Evolutionary conservation across 352 stramenopile species (phyloP).

Genomic region (Phytophthora multivora): DNA sequence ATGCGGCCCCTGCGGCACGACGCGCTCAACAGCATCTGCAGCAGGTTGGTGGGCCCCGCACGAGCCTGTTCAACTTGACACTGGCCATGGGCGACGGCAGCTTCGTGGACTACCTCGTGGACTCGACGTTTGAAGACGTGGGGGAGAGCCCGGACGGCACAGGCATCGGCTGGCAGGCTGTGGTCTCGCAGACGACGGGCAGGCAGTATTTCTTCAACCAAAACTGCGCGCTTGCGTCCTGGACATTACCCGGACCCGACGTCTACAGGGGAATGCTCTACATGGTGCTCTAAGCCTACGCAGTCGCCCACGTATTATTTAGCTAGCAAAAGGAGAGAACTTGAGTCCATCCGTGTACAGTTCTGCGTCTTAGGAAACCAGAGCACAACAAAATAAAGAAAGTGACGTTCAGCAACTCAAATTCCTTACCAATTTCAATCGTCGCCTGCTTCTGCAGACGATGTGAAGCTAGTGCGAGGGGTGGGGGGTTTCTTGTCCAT

Average conservation of each 20-base stretch:
- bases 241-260: constrained; percentile 71
- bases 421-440: background rate
- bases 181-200: constrained; percentile 72
- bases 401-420: constrained; percentile 23
- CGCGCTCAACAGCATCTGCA: constrained; percentile 41
- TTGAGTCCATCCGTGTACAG: constrained; percentile 35
- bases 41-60: constrained; percentile 22
- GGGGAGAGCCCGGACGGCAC: constrained; percentile 44
- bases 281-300: constrained; percentile 68
- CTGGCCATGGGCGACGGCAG: constrained; percentile 69
- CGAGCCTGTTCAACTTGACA: constrained; percentile 58
- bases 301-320: constrained; percentile 44
- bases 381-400: constrained; percentile 31
- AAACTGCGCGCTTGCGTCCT: constrained; percentile 73
- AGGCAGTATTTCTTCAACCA: constrained; percentile 89
- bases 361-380: constrained; percentile 36
- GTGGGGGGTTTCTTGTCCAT: constrained; percentile 59
- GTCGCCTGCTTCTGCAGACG: constrained; percentile 17
- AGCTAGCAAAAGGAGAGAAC: constrained; percentile 32
- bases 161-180: constrained; percentile 60
- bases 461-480: constrained; percentile 30
- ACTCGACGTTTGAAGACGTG: constrained; percentile 69
- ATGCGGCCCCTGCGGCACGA: constrained; percentile 33
- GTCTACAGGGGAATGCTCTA: constrained; percentile 62
- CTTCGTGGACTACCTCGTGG: constrained; percentile 67